Evolutionary conservation across 768 basidiomycete species (phyloP).

Genomic region (Tylopilus balloui): DNA sequence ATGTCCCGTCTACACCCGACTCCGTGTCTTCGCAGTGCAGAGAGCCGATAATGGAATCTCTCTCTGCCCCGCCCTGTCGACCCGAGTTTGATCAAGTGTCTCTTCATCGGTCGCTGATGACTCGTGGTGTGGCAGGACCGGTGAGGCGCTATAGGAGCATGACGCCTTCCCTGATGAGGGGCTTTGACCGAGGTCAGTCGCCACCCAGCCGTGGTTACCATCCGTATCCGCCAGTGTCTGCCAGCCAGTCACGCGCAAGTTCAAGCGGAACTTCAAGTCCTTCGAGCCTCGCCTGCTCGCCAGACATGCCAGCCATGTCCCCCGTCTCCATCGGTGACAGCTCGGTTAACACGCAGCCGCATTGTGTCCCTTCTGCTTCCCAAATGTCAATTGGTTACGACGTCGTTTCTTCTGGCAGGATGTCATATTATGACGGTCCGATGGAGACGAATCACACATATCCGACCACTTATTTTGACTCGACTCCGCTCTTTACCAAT

Average conservation of each 20-base stretch:
- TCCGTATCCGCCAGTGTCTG: constrained; percentile 42
- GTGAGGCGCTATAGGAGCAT: constrained; percentile 70
- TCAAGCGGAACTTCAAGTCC: constrained; percentile 30
- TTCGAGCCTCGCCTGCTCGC: constrained; percentile 26
- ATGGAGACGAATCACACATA: constrained; percentile 23
- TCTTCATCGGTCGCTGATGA: constrained; percentile 22
- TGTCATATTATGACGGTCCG: constrained; percentile 28
- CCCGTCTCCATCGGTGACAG: constrained; percentile 16
- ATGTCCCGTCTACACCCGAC: constrained; percentile 12
- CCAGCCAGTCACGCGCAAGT: constrained; percentile 26
- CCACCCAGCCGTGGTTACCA: constrained; percentile 50
- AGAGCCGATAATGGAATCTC: constrained; percentile 40
- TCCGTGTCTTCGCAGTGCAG: constrained; percentile 33
- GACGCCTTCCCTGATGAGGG: constrained; percentile 61
- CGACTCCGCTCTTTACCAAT: constrained; percentile 21
- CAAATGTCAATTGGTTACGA: constrained; percentile 23
- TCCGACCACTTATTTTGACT: constrained; percentile 18
- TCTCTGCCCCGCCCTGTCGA: constrained; percentile 67
- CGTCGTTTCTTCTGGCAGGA: constrained; percentile 20
- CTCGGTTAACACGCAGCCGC: constrained; percentile 14
- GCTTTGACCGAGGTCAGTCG: constrained; percentile 47
- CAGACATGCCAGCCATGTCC: constrained; percentile 24
- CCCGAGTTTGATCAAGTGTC: constrained; percentile 53
- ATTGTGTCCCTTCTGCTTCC: constrained; percentile 19
- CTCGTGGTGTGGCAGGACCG: constrained; percentile 47